phyloP scores from a whole-genome alignment of 306 rosid genomes.

The Inga oerstediana region DNA sequence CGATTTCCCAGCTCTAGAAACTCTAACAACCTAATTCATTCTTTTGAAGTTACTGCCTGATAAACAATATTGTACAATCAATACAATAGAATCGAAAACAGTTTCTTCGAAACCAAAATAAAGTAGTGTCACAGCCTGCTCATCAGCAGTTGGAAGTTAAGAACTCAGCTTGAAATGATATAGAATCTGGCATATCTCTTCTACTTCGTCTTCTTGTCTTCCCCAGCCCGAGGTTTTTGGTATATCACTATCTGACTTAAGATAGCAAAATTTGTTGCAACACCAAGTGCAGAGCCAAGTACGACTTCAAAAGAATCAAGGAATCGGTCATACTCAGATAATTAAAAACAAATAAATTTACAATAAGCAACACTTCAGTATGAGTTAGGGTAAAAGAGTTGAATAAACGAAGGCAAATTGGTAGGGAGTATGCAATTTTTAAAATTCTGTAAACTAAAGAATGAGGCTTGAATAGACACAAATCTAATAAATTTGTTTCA shows the following conservation, averaged over 20 bases:
- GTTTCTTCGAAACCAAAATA: neutral
- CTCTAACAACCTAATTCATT: conserved; percentile 24
- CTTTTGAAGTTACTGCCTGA: conserved; percentile 8
- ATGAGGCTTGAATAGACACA: neutral
- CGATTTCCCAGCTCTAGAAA: neutral
- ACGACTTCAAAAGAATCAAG: conserved; percentile 64
- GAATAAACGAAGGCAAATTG: neutral
- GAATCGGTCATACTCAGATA: conserved; percentile 33
- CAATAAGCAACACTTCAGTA: neutral
- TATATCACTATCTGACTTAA: conserved; percentile 77
- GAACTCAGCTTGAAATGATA: conserved; percentile 26
- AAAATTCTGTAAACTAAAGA: neutral
- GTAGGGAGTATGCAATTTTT: neutral
- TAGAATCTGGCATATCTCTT: conserved; percentile 16
- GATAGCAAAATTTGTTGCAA: conserved; percentile 73
- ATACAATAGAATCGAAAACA: neutral
- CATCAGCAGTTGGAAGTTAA: conserved; percentile 14
- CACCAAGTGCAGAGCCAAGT: conserved; percentile 78
- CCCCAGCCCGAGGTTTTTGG: conserved; percentile 60
- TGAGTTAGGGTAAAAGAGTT: neutral
- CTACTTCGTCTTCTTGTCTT: conserved; percentile 78
- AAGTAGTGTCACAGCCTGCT: conserved; percentile 6
- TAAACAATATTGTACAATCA: neutral
- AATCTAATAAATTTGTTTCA: neutral
- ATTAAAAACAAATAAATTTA: neutral